phyloP scores from a whole-genome alignment of 768 basidiomycete species.

The Kockovaella imperatae region DNA sequence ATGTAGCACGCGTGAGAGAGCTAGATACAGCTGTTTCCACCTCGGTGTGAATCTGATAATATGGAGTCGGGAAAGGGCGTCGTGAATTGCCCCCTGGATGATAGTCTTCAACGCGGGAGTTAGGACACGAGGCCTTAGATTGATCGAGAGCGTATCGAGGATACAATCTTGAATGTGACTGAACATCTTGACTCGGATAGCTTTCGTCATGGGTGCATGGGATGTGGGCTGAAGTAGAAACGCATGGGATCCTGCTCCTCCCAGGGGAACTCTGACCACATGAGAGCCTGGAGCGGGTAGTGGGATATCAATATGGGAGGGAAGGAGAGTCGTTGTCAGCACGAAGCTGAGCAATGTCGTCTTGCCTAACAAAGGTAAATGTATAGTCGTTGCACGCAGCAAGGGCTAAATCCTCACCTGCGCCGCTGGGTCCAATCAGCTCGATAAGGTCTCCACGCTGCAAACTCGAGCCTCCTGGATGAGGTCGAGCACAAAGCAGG shows the following conservation, averaged over 20 bases:
- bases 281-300: neutral
- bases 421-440: slow-evolving; percentile 26
- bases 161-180: slow-evolving; percentile 17
- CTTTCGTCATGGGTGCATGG: slow-evolving; percentile 5
- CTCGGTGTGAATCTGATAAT: slow-evolving; percentile 20
- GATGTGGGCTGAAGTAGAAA: slow-evolving; percentile 14
- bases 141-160: neutral
- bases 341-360: slow-evolving; percentile 28
- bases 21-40: slow-evolving; percentile 15
- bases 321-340: slow-evolving; percentile 28
- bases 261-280: slow-evolving; percentile 13
- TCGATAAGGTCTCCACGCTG: slow-evolving; percentile 35
- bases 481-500: slow-evolving; percentile 18
- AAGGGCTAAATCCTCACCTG: slow-evolving; percentile 16
- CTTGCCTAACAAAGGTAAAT: slow-evolving; percentile 16
- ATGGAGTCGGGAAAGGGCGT: slow-evolving; percentile 11
- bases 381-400: too few relatives aligned
- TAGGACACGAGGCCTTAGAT: neutral
- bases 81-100: neutral
- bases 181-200: slow-evolving; percentile 10
- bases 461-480: slow-evolving; percentile 22
- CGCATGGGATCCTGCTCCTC: slow-evolving; percentile 15
- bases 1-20: slow-evolving; percentile 8
- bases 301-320: slow-evolving; percentile 12
- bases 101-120: neutral